Percentiles rank a stretch among this genome's conserved stretches.
phyloP scores from a whole-genome alignment of 2,329 filamentous ascomycete species.

The Botrytis paeoniae region DNA sequence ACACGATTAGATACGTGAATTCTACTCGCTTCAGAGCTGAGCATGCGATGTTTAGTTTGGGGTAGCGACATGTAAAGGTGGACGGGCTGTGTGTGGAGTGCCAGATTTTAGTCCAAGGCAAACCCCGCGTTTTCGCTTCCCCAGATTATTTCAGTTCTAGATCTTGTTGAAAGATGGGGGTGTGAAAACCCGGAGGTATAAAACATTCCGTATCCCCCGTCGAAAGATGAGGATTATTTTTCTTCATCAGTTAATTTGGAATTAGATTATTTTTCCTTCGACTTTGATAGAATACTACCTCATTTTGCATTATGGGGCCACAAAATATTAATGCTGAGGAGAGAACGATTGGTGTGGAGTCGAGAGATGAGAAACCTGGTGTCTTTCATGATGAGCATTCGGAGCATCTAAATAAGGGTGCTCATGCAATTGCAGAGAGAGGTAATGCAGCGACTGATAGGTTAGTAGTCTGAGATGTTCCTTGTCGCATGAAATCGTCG shows the following conservation, averaged over 20 bases:
- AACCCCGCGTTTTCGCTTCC: constrained; percentile 9
- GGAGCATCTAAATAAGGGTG: constrained; percentile 1
- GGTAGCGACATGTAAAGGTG: neutral
- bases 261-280: neutral
- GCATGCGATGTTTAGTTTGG: neutral
- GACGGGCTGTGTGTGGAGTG: neutral
- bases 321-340: neutral
- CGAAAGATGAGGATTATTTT: neutral
- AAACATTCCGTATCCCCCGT: neutral
- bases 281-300: neutral
- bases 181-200: neutral
- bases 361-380: constrained; percentile 21
- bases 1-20: neutral
- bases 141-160: neutral
- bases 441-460: constrained; percentile 33
- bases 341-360: constrained; percentile 2
- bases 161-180: neutral
- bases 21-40: neutral
- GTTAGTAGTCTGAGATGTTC: constrained; percentile 21
- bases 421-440: constrained; percentile 32
- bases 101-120: neutral
- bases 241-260: neutral
- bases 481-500: constrained; percentile 28
- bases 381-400: constrained; percentile 24
- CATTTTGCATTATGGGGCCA: neutral